Percentiles rank a stretch among this genome's conserved stretches.
Conservation (phyloP, 345 rosid genomes). For the Brassica rapa region DNA sequence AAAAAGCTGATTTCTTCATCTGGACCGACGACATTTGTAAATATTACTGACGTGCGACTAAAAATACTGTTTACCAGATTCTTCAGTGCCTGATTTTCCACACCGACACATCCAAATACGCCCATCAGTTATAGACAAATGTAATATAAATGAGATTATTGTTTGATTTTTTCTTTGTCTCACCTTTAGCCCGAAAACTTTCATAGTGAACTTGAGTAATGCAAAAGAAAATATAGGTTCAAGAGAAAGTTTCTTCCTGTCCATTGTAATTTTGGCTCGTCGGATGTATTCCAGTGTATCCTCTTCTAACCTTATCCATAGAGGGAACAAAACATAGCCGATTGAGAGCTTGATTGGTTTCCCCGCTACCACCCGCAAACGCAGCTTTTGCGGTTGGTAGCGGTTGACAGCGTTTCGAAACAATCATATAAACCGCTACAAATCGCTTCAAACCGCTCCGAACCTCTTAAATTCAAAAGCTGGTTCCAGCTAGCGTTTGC, state of each 20-base stretch:
- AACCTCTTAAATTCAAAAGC: no score
- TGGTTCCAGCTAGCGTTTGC: no score
- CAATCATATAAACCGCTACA: no score
- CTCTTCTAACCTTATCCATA: constrained; percentile 35
- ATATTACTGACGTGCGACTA: constrained; percentile 43
- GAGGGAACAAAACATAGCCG: constrained; percentile 49
- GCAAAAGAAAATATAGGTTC: constrained; percentile 45
- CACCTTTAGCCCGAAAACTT: constrained; percentile 42
- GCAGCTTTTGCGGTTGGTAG: no score
- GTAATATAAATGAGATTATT: background rate
- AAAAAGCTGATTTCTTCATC: constrained; percentile 53
- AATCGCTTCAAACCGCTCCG: no score
- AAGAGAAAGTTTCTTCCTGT: constrained; percentile 32
- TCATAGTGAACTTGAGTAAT: constrained; percentile 29
- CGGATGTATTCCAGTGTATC: constrained; percentile 50
- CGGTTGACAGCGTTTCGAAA: no score
- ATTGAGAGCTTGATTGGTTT: no score
- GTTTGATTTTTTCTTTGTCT: background rate
- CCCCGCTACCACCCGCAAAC: no score
- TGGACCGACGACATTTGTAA: constrained; percentile 56
- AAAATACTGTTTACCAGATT: constrained; percentile 49
- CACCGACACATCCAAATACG: background rate
- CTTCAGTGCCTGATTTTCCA: constrained; percentile 37
- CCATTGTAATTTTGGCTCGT: constrained; percentile 44
- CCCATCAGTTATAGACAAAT: background rate